Conservation (phyloP, 345 rosid genomes). For the Gossypium australe region DNA sequence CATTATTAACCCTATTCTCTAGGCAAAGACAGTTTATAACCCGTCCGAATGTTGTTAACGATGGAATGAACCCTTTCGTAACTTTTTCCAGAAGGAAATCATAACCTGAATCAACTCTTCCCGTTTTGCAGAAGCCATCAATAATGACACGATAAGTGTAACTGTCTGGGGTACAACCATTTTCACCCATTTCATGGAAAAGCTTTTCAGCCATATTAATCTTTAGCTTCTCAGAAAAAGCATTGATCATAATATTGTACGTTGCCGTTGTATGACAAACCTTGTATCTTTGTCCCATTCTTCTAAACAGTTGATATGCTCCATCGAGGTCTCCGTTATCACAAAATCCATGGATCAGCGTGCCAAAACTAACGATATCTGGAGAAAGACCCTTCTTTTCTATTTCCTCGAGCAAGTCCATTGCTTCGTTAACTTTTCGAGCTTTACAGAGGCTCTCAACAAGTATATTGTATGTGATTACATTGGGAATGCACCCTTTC, state of each 20-base stretch:
- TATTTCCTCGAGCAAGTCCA: constrained; percentile 56
- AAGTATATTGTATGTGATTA: constrained; percentile 71
- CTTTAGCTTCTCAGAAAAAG: constrained; percentile 58
- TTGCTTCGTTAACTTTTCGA: constrained; percentile 53
- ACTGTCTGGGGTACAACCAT: constrained; percentile 55
- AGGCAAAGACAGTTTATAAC: constrained; percentile 78
- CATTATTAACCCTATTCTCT: constrained; percentile 59
- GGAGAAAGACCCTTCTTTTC: constrained; percentile 46
- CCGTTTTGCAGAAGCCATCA: constrained; percentile 79
- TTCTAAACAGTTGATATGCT: constrained; percentile 55
- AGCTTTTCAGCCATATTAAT: constrained; percentile 54
- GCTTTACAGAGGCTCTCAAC: constrained; percentile 85
- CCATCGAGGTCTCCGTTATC: constrained; percentile 57
- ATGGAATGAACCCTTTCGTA: constrained; percentile 62
- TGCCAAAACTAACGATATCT: constrained; percentile 59
- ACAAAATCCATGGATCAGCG: constrained; percentile 66
- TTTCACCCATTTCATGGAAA: constrained; percentile 58
- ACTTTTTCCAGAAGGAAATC: constrained; percentile 50
- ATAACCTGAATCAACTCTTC: constrained; percentile 51
- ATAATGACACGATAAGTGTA: constrained; percentile 75
- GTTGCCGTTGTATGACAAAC: constrained; percentile 51
- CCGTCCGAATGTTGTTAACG: constrained; percentile 62
- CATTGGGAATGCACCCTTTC: constrained; percentile 69
- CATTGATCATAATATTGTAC: constrained; percentile 74
- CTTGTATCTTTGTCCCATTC: constrained; percentile 47